Base-by-base conservation (phyloP, 352 stramenopile genomes). In the Globisporangium recalcitrans region DNA sequence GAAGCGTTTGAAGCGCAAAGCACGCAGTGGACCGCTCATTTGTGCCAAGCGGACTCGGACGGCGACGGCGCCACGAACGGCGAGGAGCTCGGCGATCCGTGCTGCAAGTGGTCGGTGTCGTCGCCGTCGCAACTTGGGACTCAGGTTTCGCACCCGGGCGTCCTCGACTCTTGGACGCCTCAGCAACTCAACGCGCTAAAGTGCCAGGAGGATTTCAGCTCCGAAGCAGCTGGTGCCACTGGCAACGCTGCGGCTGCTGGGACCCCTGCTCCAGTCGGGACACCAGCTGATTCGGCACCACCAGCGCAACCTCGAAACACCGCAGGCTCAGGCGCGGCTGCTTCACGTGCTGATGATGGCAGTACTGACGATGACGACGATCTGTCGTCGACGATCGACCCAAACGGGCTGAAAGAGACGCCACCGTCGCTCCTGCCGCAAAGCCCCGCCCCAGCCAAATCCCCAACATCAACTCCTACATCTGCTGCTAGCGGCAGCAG, bases 1-100 rank as follows among this genome's bases (percentile, higher is more conserved):
- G 13, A 73, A 29, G 82, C 74, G 0, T 94, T 94, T 60, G 21
- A 68, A 54, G 59, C 65, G 3, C 58, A 61, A 1, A 70, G 70
- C 7, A 54, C 59, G 3, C 56, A 72, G 57, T 94, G 85, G 85
- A 91, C 78, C 1, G 57, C 54, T 1, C 71, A 53, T 22, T 24
- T 94, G 4, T 94, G 85, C 51, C 67, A 89, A 47, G 49, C 53
- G 0, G 85, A 94, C 56, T 86, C 85, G 14, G 85, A 94, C 36
- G 68, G 72, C 9, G 90, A 97, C 55, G 88, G 89, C 1, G 74
- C 78, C 3, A 96, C 83, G 3, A 97, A 97, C 62, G 90, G 90
- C 3, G 72, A 95, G 69, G 90, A 97, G 60, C 72, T 97, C 0
- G 89, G 87, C 10, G 90, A 97, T 59, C 86, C 88, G 11, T 90